Percentiles rank a stretch among this genome's conserved stretches.
These are phyloP conservation scores for Limtongia smithiae DNA, from an alignment of 805 yeast genomes.

Conservation along the genomic window DNA sequence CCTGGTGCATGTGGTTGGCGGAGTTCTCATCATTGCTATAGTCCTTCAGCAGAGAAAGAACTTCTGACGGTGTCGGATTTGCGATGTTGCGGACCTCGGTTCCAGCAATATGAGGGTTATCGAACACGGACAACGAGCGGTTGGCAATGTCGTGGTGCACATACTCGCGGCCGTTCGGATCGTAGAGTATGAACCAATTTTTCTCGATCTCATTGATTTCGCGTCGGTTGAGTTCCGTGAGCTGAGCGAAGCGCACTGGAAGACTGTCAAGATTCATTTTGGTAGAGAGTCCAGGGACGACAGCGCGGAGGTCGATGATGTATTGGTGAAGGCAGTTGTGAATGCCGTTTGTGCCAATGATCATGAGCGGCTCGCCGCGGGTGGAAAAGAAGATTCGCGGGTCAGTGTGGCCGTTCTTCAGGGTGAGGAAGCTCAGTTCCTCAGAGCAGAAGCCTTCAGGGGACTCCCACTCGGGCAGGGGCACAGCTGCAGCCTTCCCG, in stretches of 20 bases:
- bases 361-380: slow-evolving; percentile 12
- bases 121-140: slow-evolving; percentile 1
- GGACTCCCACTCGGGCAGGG: neutral
- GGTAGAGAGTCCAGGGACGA: slow-evolving; percentile 3
- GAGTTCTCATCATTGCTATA: too few relatives aligned
- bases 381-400: slow-evolving; percentile 12
- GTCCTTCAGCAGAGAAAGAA: neutral
- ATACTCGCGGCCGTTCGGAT: slow-evolving; percentile 1
- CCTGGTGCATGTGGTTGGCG: slow-evolving; percentile 1
- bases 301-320: slow-evolving; percentile 9
- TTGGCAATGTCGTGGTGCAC: slow-evolving; percentile 2
- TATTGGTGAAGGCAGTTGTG: slow-evolving; percentile 4
- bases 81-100: too few relatives aligned
- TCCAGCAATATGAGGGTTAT: too few relatives aligned
- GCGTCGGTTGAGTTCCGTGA: slow-evolving; percentile 3
- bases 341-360: slow-evolving; percentile 5
- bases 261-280: neutral
- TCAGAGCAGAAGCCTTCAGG: neutral
- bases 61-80: neutral
- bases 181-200: slow-evolving; percentile 11
- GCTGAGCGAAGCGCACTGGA: neutral
- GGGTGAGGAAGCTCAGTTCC: neutral
- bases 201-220: slow-evolving; percentile 5
- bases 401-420: slow-evolving; percentile 8
- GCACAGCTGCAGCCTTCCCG: neutral